These are phyloP conservation scores for Alternaria ethzedia DNA, from an alignment of 2,329 filamentous ascomycete genomes.

Conservation along the genomic window DNA sequence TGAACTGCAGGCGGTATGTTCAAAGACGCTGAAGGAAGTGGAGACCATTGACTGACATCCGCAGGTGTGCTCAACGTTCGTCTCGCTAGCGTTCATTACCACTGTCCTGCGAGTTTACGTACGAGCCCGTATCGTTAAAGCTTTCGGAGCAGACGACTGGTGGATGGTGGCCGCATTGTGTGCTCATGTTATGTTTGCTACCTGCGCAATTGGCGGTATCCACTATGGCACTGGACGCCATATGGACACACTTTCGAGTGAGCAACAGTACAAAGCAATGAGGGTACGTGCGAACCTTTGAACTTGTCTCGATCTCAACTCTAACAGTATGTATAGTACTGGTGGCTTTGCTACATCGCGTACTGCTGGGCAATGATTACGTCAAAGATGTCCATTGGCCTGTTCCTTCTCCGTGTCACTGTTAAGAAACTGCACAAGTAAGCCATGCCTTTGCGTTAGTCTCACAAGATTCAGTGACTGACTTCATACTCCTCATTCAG, in stretches of 20 bases:
- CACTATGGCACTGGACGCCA: constrained; percentile 44
- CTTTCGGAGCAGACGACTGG: constrained; percentile 45
- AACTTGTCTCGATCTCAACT: not conserved
- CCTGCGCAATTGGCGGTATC: constrained; percentile 38
- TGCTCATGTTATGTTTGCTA: constrained; percentile 39
- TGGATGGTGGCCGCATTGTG: constrained; percentile 40
- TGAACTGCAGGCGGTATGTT: constrained; percentile 39
- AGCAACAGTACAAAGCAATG: constrained; percentile 36
- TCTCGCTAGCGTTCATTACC: constrained; percentile 49
- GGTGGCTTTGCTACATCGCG: constrained; percentile 46
- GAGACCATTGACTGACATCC: constrained; percentile 9
- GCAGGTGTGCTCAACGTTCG: constrained; percentile 45
- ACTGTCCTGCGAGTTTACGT: constrained; percentile 51
- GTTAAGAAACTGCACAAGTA: constrained; percentile 31
- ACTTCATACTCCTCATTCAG: not conserved
- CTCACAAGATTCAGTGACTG: not conserved
- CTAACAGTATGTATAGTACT: constrained; percentile 30
- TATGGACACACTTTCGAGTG: constrained; percentile 28
- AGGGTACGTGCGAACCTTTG: constrained; percentile 23
- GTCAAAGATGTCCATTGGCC: constrained; percentile 42
- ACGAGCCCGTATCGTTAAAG: constrained; percentile 49
- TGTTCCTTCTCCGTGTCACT: constrained; percentile 45
- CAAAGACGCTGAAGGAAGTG: not conserved
- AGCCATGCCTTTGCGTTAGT: not conserved
- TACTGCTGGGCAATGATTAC: constrained; percentile 43